These are phyloP conservation scores for Pseudogymnoascus sp. DNA, from an alignment of 2,329 filamentous ascomycete genomes.

Conservation along the genomic window DNA sequence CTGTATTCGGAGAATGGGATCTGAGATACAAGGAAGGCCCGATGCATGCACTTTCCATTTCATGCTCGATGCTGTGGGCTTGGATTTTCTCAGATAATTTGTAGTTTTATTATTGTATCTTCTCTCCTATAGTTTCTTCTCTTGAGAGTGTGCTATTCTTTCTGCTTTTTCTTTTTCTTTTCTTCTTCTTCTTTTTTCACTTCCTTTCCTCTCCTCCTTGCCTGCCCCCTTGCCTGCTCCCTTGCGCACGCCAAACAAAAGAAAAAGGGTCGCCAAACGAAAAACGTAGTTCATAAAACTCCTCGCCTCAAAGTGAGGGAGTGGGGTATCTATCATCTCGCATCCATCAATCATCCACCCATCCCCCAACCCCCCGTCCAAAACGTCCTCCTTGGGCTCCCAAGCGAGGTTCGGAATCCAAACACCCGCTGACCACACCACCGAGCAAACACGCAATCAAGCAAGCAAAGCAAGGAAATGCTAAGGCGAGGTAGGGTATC, in stretches of 20 bases:
- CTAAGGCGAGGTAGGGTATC: not conserved
- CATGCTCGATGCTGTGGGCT: not conserved
- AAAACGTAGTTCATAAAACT: not conserved
- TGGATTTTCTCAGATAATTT: not conserved
- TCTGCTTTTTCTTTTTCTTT: not conserved
- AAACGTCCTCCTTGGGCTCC: not conserved
- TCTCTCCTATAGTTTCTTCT: not conserved
- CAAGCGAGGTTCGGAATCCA: not conserved
- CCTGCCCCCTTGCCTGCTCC: not conserved
- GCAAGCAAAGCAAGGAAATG: conserved; percentile 1
- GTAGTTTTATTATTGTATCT: not conserved
- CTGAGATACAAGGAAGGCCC: too few species aligned
- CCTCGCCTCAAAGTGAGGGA: not conserved
- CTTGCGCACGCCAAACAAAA: not conserved
- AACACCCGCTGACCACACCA: not conserved
- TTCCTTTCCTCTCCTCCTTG: not conserved
- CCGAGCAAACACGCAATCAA: not conserved
- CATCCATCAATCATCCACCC: not conserved
- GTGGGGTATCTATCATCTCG: conserved; percentile 1
- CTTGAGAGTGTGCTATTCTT: not conserved
- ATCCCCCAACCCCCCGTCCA: not conserved
- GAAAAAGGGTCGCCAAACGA: not conserved
- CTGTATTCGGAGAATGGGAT: not conserved
- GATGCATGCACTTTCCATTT: not conserved
- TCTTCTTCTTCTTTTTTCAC: not conserved